Conservation (phyloP, 306 rosid species). For the Vigna reflexopilosa region DNA sequence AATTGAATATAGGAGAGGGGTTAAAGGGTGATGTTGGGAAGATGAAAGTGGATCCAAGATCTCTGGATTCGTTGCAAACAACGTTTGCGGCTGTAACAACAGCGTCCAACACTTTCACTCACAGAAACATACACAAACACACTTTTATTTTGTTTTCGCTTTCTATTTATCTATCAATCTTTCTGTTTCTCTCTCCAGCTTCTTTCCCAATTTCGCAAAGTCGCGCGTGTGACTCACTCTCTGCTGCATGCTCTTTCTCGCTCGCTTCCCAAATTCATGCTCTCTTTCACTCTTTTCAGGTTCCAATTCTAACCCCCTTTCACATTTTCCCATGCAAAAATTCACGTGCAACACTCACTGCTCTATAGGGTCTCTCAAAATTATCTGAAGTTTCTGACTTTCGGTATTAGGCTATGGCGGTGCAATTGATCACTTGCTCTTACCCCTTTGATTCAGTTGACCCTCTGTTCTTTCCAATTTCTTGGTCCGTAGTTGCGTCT, state of each 20-base stretch:
- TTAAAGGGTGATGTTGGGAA: background rate
- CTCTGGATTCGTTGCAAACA: conserved; percentile 12
- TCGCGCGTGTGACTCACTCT: conserved; percentile 40
- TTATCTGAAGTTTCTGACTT: conserved; percentile 15
- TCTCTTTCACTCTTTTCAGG: conserved; percentile 43
- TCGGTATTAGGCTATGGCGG: conserved; percentile 21
- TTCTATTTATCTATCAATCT: background rate
- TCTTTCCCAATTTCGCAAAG: background rate
- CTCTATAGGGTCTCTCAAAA: conserved; percentile 4
- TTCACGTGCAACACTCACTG: conserved; percentile 21
- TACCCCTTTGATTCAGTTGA: conserved; percentile 21
- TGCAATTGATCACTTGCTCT: conserved; percentile 29
- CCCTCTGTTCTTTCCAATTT: conserved; percentile 1
- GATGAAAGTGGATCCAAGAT: background rate
- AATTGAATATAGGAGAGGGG: background rate
- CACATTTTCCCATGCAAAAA: conserved; percentile 6
- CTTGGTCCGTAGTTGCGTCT: conserved; percentile 30
- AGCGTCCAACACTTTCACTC: background rate
- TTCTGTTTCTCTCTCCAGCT: background rate
- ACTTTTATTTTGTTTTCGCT: background rate
- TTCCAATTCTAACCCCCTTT: conserved; percentile 31
- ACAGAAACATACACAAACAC: background rate
- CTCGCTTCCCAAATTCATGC: conserved; percentile 22
- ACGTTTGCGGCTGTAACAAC: conserved; percentile 6
- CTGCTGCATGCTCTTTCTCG: conserved; percentile 11